These are phyloP conservation scores for Solanum sparsipilum DNA, from an alignment of 257 asterid species.

Conservation along the genomic window DNA sequence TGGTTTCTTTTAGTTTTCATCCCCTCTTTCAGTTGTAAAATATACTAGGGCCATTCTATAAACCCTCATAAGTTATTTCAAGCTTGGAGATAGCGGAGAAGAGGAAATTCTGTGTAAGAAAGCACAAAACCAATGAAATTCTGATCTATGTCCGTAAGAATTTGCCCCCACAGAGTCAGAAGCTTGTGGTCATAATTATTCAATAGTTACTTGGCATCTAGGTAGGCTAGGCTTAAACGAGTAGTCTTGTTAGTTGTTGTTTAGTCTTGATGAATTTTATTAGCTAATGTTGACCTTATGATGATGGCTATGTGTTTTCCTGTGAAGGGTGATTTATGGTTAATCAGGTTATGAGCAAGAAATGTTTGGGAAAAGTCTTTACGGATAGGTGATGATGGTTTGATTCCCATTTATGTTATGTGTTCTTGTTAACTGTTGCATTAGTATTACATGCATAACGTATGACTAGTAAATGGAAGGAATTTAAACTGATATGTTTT, in stretches of 20 bases:
- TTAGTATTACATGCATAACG: too few species aligned
- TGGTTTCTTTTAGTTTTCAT: too few species aligned
- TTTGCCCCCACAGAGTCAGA: not conserved
- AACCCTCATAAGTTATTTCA: not conserved
- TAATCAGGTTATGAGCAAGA: too few species aligned
- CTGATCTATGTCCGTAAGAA: too few species aligned
- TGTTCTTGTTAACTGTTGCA: not conserved
- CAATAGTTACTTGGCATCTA: not conserved
- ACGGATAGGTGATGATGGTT: not conserved
- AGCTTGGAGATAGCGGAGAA: rapidly evolving
- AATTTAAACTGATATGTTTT: not conserved
- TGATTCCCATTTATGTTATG: not conserved
- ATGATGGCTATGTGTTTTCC: too few species aligned
- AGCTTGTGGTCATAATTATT: not conserved
- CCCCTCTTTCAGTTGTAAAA: not conserved
- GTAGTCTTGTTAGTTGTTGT: not conserved
- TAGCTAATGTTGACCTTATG: not conserved
- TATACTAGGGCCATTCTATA: not conserved
- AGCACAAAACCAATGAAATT: too few species aligned
- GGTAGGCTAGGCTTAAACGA: not conserved
- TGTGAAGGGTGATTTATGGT: too few species aligned
- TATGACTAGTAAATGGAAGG: not conserved
- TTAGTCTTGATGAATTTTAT: too few species aligned
- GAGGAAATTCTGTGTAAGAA: too few species aligned
- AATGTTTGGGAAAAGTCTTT: not conserved